These are phyloP conservation scores for Termitomyces sp. DNA, from an alignment of 768 basidiomycete genomes.

Conservation along the genomic window DNA sequence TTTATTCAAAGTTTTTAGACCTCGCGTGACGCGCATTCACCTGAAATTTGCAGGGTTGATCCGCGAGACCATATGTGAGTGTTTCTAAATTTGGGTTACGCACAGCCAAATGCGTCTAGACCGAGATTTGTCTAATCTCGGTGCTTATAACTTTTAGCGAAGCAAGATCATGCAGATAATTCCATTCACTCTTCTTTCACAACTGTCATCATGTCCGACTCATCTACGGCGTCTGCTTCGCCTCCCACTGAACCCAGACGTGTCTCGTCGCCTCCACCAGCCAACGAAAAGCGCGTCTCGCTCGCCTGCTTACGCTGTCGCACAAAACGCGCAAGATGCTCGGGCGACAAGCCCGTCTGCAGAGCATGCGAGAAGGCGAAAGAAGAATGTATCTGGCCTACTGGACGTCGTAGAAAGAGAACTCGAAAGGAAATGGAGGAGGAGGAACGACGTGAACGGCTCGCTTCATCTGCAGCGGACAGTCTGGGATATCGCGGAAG, in stretches of 20 bases:
- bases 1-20: background rate
- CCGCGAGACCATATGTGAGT: slow-evolving; percentile 2
- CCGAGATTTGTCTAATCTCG: background rate
- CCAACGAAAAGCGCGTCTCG: slow-evolving; percentile 14
- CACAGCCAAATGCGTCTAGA: background rate
- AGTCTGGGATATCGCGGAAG: slow-evolving; percentile 6
- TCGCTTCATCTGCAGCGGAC: slow-evolving; percentile 10
- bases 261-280: background rate
- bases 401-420: slow-evolving; percentile 12
- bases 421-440: slow-evolving; percentile 14
- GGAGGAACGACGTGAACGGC: slow-evolving; percentile 10
- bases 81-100: background rate
- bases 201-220: slow-evolving; percentile 8
- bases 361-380: slow-evolving; percentile 12
- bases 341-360: slow-evolving; percentile 14
- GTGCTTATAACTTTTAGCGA: background rate
- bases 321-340: slow-evolving; percentile 14
- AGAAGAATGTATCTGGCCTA: slow-evolving; percentile 13
- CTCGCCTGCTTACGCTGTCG: slow-evolving; percentile 15
- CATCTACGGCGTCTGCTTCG: slow-evolving; percentile 4
- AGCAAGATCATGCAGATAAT: slow-evolving; percentile 4
- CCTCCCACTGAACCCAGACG: slow-evolving; percentile 1
- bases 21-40: background rate
- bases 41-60: background rate
- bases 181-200: slow-evolving; percentile 3